Base-by-base conservation (phyloP, 1,139 yeast genomes). In the Taphrina betulina region DNA sequence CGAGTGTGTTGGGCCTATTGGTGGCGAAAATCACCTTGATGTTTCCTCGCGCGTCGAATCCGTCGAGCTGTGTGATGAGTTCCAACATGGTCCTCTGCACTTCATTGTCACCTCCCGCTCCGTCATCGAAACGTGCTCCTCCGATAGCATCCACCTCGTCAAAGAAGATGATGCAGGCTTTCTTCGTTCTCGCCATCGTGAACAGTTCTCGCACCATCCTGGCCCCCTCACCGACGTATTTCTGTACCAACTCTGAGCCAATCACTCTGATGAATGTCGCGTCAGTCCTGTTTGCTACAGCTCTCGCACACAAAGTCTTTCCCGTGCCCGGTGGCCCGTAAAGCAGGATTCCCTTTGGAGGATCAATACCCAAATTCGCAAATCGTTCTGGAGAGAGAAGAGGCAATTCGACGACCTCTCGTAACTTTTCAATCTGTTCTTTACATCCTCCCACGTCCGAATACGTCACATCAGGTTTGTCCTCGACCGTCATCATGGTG, bases 401-500 rank as follows among this genome's bases (percentile, higher is more conserved):
- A 45, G 98, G 98, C 68, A 92, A 77, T 71, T 92, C 98, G 34
- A 92, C 98, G 64, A 92, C 98, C 72, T 92, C 98, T 69, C 98
- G 80, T 64, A 92, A 78, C 73, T 92, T 92, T 69, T 92, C 98
- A 68, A 92, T 90, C 71, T 92, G 98, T 60, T 92, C 97, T 74
- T 92, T 92, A 71, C 96, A 88, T 26, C 98, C 98, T 65, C 98
- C 98, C 60, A 92, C 92, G 70, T 92, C 98, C 12, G 83, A 82
- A 63, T 81, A 81, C 0, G 84, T 79, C 31, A 81, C 85, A 68
- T 87, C 95, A 14, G 98, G 98, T 71, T 92, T 92, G 70, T 92
- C 98, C 71, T 92, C 98, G 53, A 92, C 98, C 1, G 97, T 90
- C 98, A 92, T 92, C 98, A 92, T 92, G n/a, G 98, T 92, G 55